Evolutionary conservation across 768 basidiomycete genomes (phyloP), one percentile per base, ranked within the genome.

Genomic region (Tulasnella sp.): DNA sequence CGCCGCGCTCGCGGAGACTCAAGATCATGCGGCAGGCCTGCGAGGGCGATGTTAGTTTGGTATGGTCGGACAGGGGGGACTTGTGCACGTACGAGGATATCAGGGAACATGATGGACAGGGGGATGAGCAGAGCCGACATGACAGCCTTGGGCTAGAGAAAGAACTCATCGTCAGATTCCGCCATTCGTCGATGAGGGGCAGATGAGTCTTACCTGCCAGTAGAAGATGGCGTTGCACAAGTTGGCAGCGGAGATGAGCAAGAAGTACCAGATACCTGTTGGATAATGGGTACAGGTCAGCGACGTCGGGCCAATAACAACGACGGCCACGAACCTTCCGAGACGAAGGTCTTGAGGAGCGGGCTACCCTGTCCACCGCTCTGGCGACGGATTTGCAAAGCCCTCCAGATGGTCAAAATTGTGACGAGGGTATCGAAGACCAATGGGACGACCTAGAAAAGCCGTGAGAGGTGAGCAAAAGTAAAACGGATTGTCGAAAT

Each of bases 181-280:
- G 12, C 17, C 12, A 16, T 19, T 8, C 26, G 26, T 12, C 7
- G 36, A 37, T n/a, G 64, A 5, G 6, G 9, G 2, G 1, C 12
- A 37, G 1, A 11, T 59, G 11, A 14, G 3, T 11, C 52, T 12
- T 22, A 59, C 52, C 52, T 72, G 71, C 29, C 37, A 72, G 71
- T 72, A 72, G 71, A 72, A 72, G 62, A 72, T 72, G 62, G 71
- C 71, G 29, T 72, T 72, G 71, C 9, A 9, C 9, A 72, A 37
- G 19, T 72, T 72, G 17, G 71, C 71, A 6, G 71, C 71, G 9
- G 71, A 62, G 71, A 72, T 72, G 71, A 72, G 59, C 17, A 72
- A 19, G 39, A 72, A 72, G 62, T 72, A 72, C 17, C 26, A 72
- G 22, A 72, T 36, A 29, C 71, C 71, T 72, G 29, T 16, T n/a